phyloP scores from a whole-genome alignment of 2,329 filamentous ascomycete genomes.

The Mariannaea sp. region DNA sequence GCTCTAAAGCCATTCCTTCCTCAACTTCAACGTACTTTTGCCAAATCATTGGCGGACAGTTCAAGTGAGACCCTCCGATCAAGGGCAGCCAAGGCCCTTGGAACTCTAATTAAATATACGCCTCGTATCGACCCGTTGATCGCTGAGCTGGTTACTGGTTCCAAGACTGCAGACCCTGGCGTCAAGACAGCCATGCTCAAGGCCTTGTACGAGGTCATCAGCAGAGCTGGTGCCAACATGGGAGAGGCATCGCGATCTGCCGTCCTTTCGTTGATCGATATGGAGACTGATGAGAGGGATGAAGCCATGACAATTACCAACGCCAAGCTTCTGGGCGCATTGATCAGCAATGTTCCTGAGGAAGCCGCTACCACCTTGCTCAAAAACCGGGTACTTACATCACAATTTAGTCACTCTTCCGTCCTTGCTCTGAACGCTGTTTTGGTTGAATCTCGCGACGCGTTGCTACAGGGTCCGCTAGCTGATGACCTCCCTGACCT shows the following conservation, averaged over 20 bases:
- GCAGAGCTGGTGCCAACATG: conserved; percentile 94
- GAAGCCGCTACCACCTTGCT: conserved; percentile 66
- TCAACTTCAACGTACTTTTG: conserved; percentile 95
- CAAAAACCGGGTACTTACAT: conserved; percentile 78
- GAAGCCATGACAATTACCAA: conserved; percentile 85
- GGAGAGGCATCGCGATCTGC: conserved; percentile 84
- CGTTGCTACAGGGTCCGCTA: conserved; percentile 68
- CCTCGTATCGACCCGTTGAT: conserved; percentile 95
- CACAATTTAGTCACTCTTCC: conserved; percentile 76
- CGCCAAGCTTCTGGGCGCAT: conserved; percentile 84
- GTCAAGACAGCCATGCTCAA: conserved; percentile 97
- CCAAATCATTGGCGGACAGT: conserved; percentile 90
- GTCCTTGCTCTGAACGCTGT: conserved; percentile 88
- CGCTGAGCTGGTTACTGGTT: conserved; percentile 89
- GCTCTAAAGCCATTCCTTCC: conserved; percentile 97
- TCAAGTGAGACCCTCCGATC: conserved; percentile 87
- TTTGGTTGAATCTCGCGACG: conserved; percentile 76
- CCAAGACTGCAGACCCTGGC: conserved; percentile 81
- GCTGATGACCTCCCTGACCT: conserved; percentile 76
- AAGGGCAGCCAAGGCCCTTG: conserved; percentile 89
- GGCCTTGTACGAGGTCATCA: conserved; percentile 93
- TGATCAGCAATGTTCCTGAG: conserved; percentile 82
- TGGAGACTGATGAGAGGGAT: conserved; percentile 75
- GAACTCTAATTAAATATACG: conserved; percentile 93
- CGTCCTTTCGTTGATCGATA: conserved; percentile 88